Evolutionary conservation across 2,329 filamentous ascomycete genomes (phyloP), one percentile per base, ranked within the genome.

Genomic region (Aspergillus aculeatus): DNA sequence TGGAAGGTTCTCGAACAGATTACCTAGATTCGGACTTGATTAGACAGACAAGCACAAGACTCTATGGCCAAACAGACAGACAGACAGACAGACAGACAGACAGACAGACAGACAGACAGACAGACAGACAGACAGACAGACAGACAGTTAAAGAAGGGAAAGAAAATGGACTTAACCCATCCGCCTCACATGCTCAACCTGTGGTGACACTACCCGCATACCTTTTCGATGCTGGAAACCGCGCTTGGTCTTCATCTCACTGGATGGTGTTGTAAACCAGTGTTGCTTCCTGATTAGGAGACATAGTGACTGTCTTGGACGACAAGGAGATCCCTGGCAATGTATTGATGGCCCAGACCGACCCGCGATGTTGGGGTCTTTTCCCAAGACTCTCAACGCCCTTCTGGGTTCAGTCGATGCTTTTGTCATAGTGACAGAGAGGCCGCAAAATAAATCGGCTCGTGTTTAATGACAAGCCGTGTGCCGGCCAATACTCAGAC

Each of bases 1-100:
- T 68, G 66, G 66, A 65, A 65, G 64, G 16, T 19, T 69, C 67
- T 78, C 78, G 78, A 72, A 68, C 69, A 72, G 63, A 86, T 83
- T 84, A 85, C 84, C 85, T 89, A 90, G 87, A 85, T 86, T 85
- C 84, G 78, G 78, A 77, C 73, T 87, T 84, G 86, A 86, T 90
- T 90, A 88, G 87, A 89, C 85, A 88, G 87, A 88, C 85, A 88
- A 80, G 77, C 79, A 78, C 63, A 72, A 68, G 66, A 71, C 70
- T 68, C 68, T 69, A 71, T 68, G 68, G 66, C 67, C 71, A 69
- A 64, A 71, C 60, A 72, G 64, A 70, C 56, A 63, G 69, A 66
- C 68, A 66, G 71, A 66, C 70, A 69, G 65, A 71, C 60, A 72
- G 64, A 69, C 56, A 63, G 69, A 65, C 68, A 66, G 71, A 66